Evolutionary conservation across 306 rosid genomes (phyloP).

Genomic region (Potentilla sterilis): DNA sequence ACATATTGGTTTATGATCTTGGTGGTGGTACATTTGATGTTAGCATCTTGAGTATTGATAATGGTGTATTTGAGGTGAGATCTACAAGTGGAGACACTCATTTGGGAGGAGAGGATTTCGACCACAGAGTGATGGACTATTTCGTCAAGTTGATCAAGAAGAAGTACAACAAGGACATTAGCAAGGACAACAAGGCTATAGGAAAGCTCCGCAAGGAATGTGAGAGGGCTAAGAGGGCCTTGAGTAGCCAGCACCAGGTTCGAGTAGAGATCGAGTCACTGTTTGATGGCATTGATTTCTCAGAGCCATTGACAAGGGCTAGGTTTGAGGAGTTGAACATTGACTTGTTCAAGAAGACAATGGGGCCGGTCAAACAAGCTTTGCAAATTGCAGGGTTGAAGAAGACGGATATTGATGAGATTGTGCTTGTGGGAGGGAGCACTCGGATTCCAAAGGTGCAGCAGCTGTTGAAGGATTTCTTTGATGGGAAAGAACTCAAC

Average conservation of each 20-base stretch:
- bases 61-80: conserved; percentile 56
- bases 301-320: conserved; percentile 50
- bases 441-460: conserved; percentile 59
- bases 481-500: conserved; percentile 57
- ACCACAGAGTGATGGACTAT: conserved; percentile 55
- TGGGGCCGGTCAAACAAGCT: conserved; percentile 57
- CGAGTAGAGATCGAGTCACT: conserved; percentile 54
- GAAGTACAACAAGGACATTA: conserved; percentile 47
- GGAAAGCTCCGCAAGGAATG: conserved; percentile 58
- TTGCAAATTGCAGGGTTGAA: conserved; percentile 44
- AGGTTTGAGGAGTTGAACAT: conserved; percentile 57
- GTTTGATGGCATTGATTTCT: conserved; percentile 49
- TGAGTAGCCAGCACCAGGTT: conserved; percentile 60
- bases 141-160: conserved; percentile 50
- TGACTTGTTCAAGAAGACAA: conserved; percentile 56
- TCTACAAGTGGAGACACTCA: conserved; percentile 59
- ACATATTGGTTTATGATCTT: conserved; percentile 52
- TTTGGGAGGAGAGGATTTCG: conserved; percentile 67
- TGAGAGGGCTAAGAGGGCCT: conserved; percentile 56
- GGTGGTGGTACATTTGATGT: conserved; percentile 73
- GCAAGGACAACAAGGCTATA: conserved; percentile 47
- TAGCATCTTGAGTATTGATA: conserved; percentile 55
- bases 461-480: conserved; percentile 46
- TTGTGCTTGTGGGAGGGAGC: conserved; percentile 56
- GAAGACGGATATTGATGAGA: conserved; percentile 46